Evolutionary conservation across 345 rosid genomes (phyloP).

Genomic region (Eucalyptus pauciflora): DNA sequence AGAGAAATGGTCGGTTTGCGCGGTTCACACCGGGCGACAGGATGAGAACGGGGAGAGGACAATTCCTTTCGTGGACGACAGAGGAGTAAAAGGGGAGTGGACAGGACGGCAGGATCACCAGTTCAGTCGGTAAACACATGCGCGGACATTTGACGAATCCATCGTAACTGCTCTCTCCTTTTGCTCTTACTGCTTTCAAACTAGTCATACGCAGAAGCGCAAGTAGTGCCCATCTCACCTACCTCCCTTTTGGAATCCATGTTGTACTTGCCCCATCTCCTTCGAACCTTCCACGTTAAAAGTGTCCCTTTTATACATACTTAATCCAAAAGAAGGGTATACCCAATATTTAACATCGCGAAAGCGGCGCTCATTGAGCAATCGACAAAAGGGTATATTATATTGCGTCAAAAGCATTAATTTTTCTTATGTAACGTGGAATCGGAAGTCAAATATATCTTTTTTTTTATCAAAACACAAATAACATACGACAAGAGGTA

Average conservation of each 20-base stretch:
- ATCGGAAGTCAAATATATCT: accelerated
- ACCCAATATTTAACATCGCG: accelerated
- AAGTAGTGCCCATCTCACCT: neutral
- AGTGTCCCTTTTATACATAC: neutral
- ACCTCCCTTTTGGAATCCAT: neutral
- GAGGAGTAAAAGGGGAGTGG: neutral
- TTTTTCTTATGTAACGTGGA: neutral
- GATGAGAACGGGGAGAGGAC: neutral
- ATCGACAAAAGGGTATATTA: neutral
- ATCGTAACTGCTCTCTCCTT: neutral
- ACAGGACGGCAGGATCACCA: neutral
- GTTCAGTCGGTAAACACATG: neutral
- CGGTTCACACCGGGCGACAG: neutral
- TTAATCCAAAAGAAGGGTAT: neutral
- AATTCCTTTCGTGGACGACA: neutral
- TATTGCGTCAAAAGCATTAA: accelerated
- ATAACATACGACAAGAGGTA: accelerated
- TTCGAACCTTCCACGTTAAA: neutral
- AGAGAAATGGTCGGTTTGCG: neutral
- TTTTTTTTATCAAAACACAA: accelerated
- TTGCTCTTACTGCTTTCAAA: neutral
- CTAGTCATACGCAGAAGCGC: neutral
- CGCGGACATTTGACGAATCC: neutral
- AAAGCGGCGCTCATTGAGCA: neutral
- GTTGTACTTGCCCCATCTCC: neutral